These are phyloP conservation scores for Verbena officinalis DNA, from an alignment of 257 asterid genomes.

Conservation along the genomic window DNA sequence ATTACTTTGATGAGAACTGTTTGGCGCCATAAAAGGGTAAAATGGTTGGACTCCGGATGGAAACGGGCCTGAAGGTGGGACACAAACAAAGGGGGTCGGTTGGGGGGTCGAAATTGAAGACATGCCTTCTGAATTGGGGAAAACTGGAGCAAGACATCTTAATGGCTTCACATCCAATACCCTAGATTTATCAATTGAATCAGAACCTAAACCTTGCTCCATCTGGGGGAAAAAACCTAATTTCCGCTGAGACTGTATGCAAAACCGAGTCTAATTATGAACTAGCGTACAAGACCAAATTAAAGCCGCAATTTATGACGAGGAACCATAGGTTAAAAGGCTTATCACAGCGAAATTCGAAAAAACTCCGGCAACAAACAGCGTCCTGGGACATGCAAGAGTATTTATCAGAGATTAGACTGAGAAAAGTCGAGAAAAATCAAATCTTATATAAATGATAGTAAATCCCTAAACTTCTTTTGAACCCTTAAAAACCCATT, in stretches of 20 bases:
- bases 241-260: slow-evolving; percentile 1
- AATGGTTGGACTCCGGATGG: slow-evolving; percentile 91
- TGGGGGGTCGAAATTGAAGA: slow-evolving; percentile 54
- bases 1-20: slow-evolving; percentile 40
- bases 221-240: slow-evolving; percentile 30
- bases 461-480: slow-evolving; percentile 33
- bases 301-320: not conserved
- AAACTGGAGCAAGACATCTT: slow-evolving; percentile 79
- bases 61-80: slow-evolving; percentile 91
- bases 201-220: slow-evolving; percentile 70
- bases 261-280: slow-evolving; percentile 6
- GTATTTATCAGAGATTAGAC: slow-evolving; percentile 17
- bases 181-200: slow-evolving; percentile 69
- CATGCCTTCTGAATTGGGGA: slow-evolving; percentile 63
- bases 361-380: slow-evolving; percentile 20
- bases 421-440: slow-evolving; percentile 2
- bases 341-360: slow-evolving; percentile 8
- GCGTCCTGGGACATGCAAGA: slow-evolving; percentile 32
- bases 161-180: slow-evolving; percentile 81
- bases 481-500: slow-evolving; percentile 22
- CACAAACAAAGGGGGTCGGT: slow-evolving; percentile 85
- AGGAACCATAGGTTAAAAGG: slow-evolving; percentile 19
- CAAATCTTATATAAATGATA: slow-evolving; percentile 22
- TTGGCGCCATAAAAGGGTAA: slow-evolving; percentile 66
- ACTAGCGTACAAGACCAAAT: not conserved